phyloP scores from a whole-genome alignment of 2,329 filamentous ascomycete species.

The Arachnomyces sp. region DNA sequence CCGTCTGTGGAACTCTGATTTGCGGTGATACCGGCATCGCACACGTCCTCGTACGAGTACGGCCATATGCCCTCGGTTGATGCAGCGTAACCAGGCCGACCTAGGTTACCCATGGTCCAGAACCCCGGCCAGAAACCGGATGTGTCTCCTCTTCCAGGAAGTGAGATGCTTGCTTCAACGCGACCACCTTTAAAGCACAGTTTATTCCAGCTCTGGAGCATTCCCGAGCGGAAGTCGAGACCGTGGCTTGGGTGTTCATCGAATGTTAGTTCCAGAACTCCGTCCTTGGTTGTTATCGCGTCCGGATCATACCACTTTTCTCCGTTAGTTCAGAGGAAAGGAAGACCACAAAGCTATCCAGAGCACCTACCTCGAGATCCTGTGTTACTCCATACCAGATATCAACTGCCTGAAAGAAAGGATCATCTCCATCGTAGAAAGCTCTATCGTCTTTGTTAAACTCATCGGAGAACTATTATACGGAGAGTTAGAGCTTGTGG shows the following conservation, averaged over 20 bases:
- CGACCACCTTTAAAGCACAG: constrained; percentile 65
- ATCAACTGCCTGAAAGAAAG: constrained; percentile 61
- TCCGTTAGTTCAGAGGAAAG: not conserved
- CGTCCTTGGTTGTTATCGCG: constrained; percentile 55
- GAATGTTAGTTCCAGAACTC: constrained; percentile 57
- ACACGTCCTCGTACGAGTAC: constrained; percentile 62
- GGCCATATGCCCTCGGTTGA: constrained; percentile 69
- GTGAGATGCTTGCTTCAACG: constrained; percentile 61
- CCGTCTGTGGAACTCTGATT: constrained; percentile 64
- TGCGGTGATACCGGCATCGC: constrained; percentile 62
- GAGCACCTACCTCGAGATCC: constrained; percentile 52
- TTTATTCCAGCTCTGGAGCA: constrained; percentile 69
- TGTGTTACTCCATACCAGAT: constrained; percentile 66
- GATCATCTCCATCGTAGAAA: constrained; percentile 64
- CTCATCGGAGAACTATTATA: constrained; percentile 58
- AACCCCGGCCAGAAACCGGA: constrained; percentile 69
- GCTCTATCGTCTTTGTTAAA: constrained; percentile 61
- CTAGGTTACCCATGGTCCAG: constrained; percentile 69
- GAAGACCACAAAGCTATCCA: not conserved
- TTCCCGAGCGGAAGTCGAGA: constrained; percentile 62
- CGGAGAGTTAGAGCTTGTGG: not conserved
- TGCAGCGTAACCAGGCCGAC: constrained; percentile 59
- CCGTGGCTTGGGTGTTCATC: constrained; percentile 59
- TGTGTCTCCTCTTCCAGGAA: constrained; percentile 59
- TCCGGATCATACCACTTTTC: constrained; percentile 62